Evolutionary conservation across 2,329 filamentous ascomycete species (phyloP).

Genomic region (Aureobasidium sp.): DNA sequence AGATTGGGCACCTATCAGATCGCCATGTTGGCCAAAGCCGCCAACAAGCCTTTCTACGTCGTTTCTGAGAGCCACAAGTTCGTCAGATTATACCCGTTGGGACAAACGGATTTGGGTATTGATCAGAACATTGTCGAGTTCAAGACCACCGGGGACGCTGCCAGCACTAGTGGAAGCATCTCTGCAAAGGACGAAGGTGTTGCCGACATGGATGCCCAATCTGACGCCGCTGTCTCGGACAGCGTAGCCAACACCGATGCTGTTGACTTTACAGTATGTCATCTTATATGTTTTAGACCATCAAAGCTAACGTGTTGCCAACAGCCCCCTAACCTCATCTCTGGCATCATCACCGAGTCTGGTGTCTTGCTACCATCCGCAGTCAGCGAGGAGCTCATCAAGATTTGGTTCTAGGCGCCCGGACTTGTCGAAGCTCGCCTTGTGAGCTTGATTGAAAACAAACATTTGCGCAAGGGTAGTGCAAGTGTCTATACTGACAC

Average conservation of each 20-base stretch:
- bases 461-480: not conserved
- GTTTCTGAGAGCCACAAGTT: constrained; percentile 97
- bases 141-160: constrained; percentile 41
- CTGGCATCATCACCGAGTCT: constrained; percentile 68
- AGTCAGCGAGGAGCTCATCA: constrained; percentile 63
- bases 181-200: constrained; percentile 22
- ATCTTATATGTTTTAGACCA: not conserved
- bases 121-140: constrained; percentile 74
- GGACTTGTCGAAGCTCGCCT: constrained; percentile 1
- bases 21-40: constrained; percentile 67
- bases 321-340: constrained; percentile 61
- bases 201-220: constrained; percentile 26
- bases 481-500: not conserved
- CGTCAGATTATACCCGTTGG: constrained; percentile 74
- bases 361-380: constrained; percentile 64
- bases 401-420: constrained; percentile 44
- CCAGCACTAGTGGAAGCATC: constrained; percentile 10
- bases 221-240: constrained; percentile 18
- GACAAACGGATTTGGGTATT: constrained; percentile 74
- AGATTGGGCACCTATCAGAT: constrained; percentile 83
- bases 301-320: constrained; percentile 23
- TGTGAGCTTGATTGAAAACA: constrained; percentile 1
- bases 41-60: constrained; percentile 76
- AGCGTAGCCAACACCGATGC: constrained; percentile 35
- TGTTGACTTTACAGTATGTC: constrained; percentile 63